Base-by-base conservation (phyloP, 768 basidiomycete species). In the Suillus spraguei region DNA sequence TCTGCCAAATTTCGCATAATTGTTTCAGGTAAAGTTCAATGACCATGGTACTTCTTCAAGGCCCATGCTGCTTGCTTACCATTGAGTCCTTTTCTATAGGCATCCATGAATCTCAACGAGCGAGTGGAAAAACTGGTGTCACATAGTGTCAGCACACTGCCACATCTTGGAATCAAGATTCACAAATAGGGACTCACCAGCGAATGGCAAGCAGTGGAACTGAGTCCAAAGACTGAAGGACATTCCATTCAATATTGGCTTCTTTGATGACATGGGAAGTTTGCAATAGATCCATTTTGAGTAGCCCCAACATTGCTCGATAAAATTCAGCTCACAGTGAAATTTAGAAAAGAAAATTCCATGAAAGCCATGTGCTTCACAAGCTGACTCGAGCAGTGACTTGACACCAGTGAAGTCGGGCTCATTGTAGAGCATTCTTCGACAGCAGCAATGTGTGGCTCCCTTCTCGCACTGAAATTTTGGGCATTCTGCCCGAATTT, bases 311-410 rank as follows among this genome's bases (percentile, higher is more conserved):
- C 67, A 75, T 63, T 71, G 70, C 65, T 79, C 77, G 54, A 80
- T 80, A 22, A 69, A 72, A 63, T 79, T 80, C 14, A 79, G 69
- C 66, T 80, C 72, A 54, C 74, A 77, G 61, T 80, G 78, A 61
- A 76, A 81, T 60, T 81, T 80, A 1, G 74, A 77, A 16, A 77
- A 70, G 60, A 80, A 79, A n/a, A 78, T 64, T 14, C 63, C 65
- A 10, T 66, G 56, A 64, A 77, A 62, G 3, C 80, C 77, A 0
- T 64, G 41, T 0, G 59, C 59, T 24, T 69, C 54, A 58, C 66
- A 74, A 5, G 67, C 54, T 1, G 35, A 55, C 64, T 82, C 72
- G 0, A 83, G 71, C 14, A 71, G 38, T 0, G 77, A 77, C 60
- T 77, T 65, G 6, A 73, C 70, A 59, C 74, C 61, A 3, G 66